These are phyloP conservation scores for Craterostigma plantagineum DNA, from an alignment of 257 asterid genomes.

Conservation along the genomic window DNA sequence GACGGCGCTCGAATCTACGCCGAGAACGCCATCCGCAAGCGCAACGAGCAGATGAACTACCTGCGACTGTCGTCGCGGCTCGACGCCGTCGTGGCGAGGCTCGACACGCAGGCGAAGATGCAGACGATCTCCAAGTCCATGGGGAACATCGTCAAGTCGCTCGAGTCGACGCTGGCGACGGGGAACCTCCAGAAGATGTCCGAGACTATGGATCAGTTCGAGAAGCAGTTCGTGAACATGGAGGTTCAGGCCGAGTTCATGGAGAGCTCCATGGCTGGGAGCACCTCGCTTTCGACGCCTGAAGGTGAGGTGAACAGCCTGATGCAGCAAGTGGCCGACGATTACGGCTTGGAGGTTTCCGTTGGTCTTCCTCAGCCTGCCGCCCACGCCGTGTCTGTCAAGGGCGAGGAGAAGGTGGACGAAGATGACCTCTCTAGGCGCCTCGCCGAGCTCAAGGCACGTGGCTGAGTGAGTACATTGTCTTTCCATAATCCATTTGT, in stretches of 20 bases:
- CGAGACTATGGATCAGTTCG: conserved; percentile 90
- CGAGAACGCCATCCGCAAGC: conserved; percentile 91
- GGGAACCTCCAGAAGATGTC: conserved; percentile 96
- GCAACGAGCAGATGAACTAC: conserved; percentile 88
- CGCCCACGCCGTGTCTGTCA: conserved; percentile 43
- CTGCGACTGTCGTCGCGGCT: conserved; percentile 88
- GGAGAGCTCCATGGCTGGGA: conserved; percentile 99
- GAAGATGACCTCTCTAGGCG: conserved; percentile 89
- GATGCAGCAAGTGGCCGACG: conserved; percentile 98
- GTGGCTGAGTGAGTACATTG: conserved; percentile 36
- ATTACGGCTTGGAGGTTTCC: conserved; percentile 89
- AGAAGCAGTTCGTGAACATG: conserved; percentile 91
- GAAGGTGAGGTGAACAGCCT: conserved; percentile 78
- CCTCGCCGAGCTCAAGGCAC: conserved; percentile 90
- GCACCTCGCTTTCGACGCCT: conserved; percentile 86
- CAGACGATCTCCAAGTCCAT: conserved; percentile 65
- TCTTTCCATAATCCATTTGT: too few relatives aligned
- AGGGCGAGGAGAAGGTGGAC: conserved; percentile 54
- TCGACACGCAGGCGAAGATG: conserved; percentile 98
- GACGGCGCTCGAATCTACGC: conserved; percentile 99
- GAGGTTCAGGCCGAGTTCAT: conserved; percentile 98
- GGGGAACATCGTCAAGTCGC: conserved; percentile 75
- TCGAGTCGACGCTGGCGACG: conserved; percentile 60
- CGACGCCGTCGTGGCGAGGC: conserved; percentile 93
- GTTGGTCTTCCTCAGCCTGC: conserved; percentile 92